phyloP scores from a whole-genome alignment of 345 rosid genomes.

The Aquilaria yunnanensis region DNA sequence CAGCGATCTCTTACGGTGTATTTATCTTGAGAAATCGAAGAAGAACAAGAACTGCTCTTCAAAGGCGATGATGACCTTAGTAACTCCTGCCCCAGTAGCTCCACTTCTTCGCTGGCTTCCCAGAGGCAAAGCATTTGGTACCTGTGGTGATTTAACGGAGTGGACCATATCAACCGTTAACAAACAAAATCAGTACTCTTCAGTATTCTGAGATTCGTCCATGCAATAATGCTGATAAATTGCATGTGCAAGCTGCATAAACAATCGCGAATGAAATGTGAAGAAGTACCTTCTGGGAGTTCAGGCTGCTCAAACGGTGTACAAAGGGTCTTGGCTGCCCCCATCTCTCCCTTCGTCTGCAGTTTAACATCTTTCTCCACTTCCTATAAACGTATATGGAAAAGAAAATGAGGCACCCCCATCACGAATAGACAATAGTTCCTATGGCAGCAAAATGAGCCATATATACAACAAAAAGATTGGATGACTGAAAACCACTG shows the following conservation, averaged over 20 bases:
- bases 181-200: neutral
- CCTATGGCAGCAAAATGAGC: no score
- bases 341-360: slow-evolving; percentile 84
- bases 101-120: slow-evolving; percentile 93
- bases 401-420: neutral
- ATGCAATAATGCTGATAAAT: neutral
- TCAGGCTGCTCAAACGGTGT: slow-evolving; percentile 95
- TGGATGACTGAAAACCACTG: neutral
- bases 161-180: neutral
- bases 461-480: neutral
- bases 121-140: slow-evolving; percentile 79
- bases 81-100: slow-evolving; percentile 99
- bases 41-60: no score
- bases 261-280: neutral
- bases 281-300: slow-evolving; percentile 53
- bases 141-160: slow-evolving; percentile 32
- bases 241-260: slow-evolving; percentile 1
- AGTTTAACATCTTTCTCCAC: slow-evolving; percentile 91
- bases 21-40: no score
- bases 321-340: slow-evolving; percentile 92
- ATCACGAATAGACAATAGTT: neutral
- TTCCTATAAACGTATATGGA: slow-evolving; percentile 34
- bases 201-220: neutral
- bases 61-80: slow-evolving; percentile 16
- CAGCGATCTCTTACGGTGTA: no score